Percentiles rank a stretch among this genome's conserved stretches.
These are phyloP conservation scores for Colletotrichum graminicola DNA, from an alignment of 2,329 filamentous ascomycete species.

Conservation along the genomic window DNA sequence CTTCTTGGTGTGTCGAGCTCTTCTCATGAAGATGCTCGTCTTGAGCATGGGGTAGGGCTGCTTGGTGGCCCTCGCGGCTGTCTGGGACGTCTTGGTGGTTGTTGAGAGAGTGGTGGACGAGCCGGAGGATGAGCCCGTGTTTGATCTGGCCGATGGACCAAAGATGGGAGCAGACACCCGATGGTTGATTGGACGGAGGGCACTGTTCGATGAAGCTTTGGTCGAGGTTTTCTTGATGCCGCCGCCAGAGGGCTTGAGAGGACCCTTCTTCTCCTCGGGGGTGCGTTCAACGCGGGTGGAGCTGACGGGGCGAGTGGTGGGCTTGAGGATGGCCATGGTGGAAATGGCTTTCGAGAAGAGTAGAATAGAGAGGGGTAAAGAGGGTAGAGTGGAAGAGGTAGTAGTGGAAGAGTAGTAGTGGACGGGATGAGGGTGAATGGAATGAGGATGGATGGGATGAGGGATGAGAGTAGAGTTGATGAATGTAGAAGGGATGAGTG, in stretches of 20 bases:
- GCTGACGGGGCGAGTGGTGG: neutral
- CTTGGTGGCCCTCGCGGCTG: too few species aligned
- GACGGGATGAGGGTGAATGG: too few species aligned
- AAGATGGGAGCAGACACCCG: too few species aligned
- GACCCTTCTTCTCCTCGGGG: too few species aligned
- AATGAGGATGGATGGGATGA: too few species aligned
- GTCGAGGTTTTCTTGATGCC: neutral
- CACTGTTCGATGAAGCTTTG: neutral
- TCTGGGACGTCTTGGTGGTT: neutral
- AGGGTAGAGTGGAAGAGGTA: too few species aligned
- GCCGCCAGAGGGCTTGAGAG: neutral
- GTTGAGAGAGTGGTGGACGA: neutral
- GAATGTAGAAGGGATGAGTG: too few species aligned
- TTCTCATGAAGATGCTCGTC: accelerated
- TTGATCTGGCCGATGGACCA: too few species aligned
- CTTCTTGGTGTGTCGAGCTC: neutral
- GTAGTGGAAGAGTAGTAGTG: too few species aligned
- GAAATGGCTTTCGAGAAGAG: neutral
- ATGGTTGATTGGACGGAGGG: neutral
- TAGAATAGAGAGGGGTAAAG: too few species aligned
- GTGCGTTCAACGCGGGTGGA: neutral
- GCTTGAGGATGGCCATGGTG: neutral
- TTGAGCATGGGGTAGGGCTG: neutral
- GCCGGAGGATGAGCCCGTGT: neutral
- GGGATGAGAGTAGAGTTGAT: too few species aligned